Percentiles rank a stretch among this genome's conserved stretches.
phyloP scores from a whole-genome alignment of 495 filamentous ascomycete genomes.

The Aspergillus homomorphus region DNA sequence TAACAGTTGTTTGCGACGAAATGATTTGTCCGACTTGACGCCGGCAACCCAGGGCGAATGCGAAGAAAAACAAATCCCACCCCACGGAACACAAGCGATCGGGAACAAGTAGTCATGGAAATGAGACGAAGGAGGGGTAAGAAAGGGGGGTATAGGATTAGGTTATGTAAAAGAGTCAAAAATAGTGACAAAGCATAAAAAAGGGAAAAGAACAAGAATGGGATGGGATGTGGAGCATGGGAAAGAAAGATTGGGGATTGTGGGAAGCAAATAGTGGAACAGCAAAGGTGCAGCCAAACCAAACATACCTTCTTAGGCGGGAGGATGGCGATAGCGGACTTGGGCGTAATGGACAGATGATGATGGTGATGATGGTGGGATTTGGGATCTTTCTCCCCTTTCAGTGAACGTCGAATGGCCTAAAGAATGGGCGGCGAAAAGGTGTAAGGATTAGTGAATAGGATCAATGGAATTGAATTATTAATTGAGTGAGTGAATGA shows the following conservation, averaged over 20 bases:
- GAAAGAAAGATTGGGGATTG: conserved; percentile 8
- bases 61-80: conserved; percentile 10
- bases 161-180: not conserved
- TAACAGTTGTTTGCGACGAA: conserved; percentile 16
- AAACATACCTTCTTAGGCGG: conserved; percentile 86
- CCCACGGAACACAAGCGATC: not conserved
- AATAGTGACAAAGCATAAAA: conserved; percentile 7
- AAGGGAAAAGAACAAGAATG: conserved; percentile 2
- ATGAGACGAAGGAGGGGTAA: conserved; percentile 5
- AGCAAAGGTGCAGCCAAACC: conserved; percentile 8
- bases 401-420: conserved; percentile 82
- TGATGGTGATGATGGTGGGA: conserved; percentile 56
- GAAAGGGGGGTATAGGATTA: conserved; percentile 13
- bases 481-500: not conserved
- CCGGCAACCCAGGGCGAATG: conserved; percentile 5
- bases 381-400: conserved; percentile 74
- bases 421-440: conserved; percentile 27
- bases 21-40: conserved; percentile 4
- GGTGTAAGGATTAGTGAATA: conserved; percentile 15
- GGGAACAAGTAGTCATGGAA: conserved; percentile 8
- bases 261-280: conserved; percentile 11
- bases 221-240: not conserved
- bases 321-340: conserved; percentile 90
- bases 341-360: conserved; percentile 85
- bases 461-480: conserved; percentile 10